Evolutionary conservation across 1,284 basidiomycete species (phyloP), one percentile per base, ranked within the genome.

Genomic region (Termitomyces sp.): DNA sequence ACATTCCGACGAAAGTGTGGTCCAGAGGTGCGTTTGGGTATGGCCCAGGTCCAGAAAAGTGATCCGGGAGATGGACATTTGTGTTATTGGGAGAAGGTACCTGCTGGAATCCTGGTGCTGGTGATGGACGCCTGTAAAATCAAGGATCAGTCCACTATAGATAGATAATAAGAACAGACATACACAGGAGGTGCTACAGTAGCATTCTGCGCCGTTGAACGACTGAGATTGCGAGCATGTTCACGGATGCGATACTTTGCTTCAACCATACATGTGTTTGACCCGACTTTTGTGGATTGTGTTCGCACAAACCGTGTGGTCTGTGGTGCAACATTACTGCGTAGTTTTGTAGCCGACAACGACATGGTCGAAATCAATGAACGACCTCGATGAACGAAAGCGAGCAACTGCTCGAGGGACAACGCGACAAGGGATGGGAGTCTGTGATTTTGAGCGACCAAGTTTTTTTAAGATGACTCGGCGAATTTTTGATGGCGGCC

Each of bases 1-100:
- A 92, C 73, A 96, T 84, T 56, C 96, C 96, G 53, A 98, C 82
- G 65, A 99, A 97, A 2, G 86, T 83, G 57, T 84, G 79, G 64
- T 91, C 88, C 51, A 90, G 70, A 43, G 77, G 75, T 13, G 74
- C 70, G 58, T 74, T 75, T 2, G 77, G 73, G 39, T 71, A 68
- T 0, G 77, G 73, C 0, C 78, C 78, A 45, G 75, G 71, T 14
- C 77, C 78, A 39, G 71, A 61, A 44, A 74, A 68, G 30, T 71
- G 67, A 33, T 71, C 68, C 7, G 76, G 64, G 18, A 56, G 47
- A 44, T 73, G 68, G n/a, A 78, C 66, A 57, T 77, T 79, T 8
- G 42, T 41, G 54, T 74, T 79, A 56, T 57, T 55, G 14, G 71
- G 77, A 18, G 78, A 70, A 3, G 84, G 82, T 50, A 83, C 60